Base-by-base conservation (phyloP, 2,329 filamentous ascomycete genomes). In the Cytospora paraplurivora region DNA sequence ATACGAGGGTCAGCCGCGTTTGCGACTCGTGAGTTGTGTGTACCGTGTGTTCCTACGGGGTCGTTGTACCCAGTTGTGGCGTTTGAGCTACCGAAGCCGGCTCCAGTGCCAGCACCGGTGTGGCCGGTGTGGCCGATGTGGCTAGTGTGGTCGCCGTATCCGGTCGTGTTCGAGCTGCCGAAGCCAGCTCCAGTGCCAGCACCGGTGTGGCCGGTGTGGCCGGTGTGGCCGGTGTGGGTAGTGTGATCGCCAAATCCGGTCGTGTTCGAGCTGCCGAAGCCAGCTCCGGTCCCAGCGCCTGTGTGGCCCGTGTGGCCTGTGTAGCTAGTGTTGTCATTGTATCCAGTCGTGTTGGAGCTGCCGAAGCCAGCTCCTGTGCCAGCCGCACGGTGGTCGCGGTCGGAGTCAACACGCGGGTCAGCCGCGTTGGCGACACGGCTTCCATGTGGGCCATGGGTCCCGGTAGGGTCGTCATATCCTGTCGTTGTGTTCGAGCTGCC, bases 321-420 rank as follows among this genome's bases (percentile, higher is more conserved):
- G 27, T 27, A 4, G 27, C 2, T 27, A 27, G 27, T 27, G 27
- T 27, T 2, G 27, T 27, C 27, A 4, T 4, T 4, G 27, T 27
- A 27, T 27, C 27, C 27, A 27, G 27, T 27, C 4, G 27, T 27
- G 44, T 74, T 74, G 8, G 66, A 34, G 54, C 12, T 52, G 21
- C 47, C 33, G 19, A 38, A 32, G 13, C 19, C 54, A 33, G 54
- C 70, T 6, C 41, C 41, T n/a, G 41, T n/a, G 17, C 41, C 44
- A 47, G 44, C n/a, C 10, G 70, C 73, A 33, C 74, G 73, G 62
- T 73, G 72, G 65, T 81, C 79, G 12, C 79, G 74, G 69, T 85
- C 80, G 51, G 78, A 81, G 70, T 85, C 81, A 38, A 83, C 74
- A 13, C 81, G 75, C 35, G 82, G 82, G 67, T 85, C 82, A 13